These are phyloP conservation scores for Plasmodium sp. DNA, from an alignment of 169 alveolate species.

Conservation along the genomic window DNA sequence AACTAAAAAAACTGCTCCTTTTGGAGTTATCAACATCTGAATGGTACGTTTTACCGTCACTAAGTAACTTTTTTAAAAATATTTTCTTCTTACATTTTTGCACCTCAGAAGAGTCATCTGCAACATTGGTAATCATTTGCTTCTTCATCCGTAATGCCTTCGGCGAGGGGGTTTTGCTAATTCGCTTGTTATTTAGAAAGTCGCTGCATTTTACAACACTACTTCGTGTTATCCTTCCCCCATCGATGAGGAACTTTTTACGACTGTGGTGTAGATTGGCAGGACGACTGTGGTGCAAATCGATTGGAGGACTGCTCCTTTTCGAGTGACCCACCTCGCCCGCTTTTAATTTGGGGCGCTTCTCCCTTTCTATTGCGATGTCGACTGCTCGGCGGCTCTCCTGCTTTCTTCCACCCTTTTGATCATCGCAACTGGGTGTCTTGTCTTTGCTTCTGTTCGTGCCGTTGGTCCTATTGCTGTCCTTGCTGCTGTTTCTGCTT, in stretches of 20 bases:
- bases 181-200: neutral
- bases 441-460: neutral
- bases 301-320: neutral
- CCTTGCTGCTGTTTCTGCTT: neutral
- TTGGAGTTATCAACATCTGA: slow-evolving; percentile 21
- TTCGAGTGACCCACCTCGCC: neutral
- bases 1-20: slow-evolving; percentile 38
- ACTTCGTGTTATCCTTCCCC: neutral
- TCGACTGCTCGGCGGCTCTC: neutral
- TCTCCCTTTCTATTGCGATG: neutral
- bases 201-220: neutral
- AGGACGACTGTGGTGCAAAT: neutral
- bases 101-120: neutral
- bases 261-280: neutral
- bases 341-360: neutral
- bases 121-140: neutral
- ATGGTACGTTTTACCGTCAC: neutral
- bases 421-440: neutral
- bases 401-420: neutral
- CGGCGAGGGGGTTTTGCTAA: neutral
- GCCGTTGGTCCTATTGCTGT: neutral
- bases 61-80: slow-evolving; percentile 3
- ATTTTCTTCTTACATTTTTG: slow-evolving; percentile 3
- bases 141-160: neutral
- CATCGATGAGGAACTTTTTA: neutral